Conservation (phyloP, 2,329 filamentous ascomycete species). For the Penicillium fuscoglaucum region DNA sequence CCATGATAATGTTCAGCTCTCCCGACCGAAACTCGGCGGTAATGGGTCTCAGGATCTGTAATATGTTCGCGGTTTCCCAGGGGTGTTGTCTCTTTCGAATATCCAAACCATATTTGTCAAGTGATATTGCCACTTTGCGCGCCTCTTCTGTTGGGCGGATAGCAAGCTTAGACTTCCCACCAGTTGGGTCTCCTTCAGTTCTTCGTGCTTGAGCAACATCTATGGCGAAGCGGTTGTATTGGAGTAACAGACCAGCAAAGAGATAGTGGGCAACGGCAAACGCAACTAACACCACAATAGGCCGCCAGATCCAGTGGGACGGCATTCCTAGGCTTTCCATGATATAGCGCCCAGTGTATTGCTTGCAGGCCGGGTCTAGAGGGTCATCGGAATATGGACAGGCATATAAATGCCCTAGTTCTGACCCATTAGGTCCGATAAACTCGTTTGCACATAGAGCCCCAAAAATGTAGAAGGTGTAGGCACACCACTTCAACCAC, state of each 20-base stretch:
- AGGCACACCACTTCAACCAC: conserved; percentile 63
- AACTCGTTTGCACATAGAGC: conserved; percentile 74
- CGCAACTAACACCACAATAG: conserved; percentile 62
- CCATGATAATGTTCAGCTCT: conserved; percentile 74
- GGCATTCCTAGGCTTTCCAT: conserved; percentile 70
- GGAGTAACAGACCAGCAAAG: conserved; percentile 61
- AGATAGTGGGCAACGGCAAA: conserved; percentile 65
- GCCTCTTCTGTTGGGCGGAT: conserved; percentile 55
- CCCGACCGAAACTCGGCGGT: conserved; percentile 67
- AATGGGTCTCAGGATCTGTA: conserved; percentile 65
- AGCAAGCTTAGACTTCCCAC: conserved; percentile 69
- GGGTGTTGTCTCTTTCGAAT: conserved; percentile 61
- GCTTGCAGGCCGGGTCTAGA: conserved; percentile 63
- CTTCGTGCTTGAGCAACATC: conserved; percentile 64
- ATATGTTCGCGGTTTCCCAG: conserved; percentile 45
- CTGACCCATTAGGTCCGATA: conserved; percentile 35
- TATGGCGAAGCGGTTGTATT: conserved; percentile 67
- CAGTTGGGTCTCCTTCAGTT: conserved; percentile 61
- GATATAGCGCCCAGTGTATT: conserved; percentile 69
- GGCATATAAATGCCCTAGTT: conserved; percentile 66
- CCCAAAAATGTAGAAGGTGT: conserved; percentile 63
- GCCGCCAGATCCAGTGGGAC: conserved; percentile 64
- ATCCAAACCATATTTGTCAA: conserved; percentile 64
- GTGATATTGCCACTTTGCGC: conserved; percentile 63
- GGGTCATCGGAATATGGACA: conserved; percentile 66